Conservation (phyloP, 1,284 basidiomycete genomes). For the Cerioporus squamosus region DNA sequence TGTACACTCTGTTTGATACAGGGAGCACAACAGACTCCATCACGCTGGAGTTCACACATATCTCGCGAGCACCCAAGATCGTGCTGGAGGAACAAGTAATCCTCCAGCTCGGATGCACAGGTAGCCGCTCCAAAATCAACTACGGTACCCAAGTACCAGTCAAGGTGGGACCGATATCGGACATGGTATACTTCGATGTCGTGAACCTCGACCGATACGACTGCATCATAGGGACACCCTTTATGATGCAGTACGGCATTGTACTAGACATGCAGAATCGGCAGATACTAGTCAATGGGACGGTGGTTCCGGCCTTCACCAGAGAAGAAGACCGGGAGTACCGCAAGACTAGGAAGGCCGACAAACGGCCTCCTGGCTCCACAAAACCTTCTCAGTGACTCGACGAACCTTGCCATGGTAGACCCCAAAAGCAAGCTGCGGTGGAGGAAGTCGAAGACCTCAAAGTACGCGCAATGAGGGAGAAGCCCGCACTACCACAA, state of each 20-base stretch:
- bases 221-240: constrained; percentile 34
- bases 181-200: constrained; percentile 30
- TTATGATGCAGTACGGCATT: constrained; percentile 29
- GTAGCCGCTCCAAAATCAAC: constrained; percentile 29
- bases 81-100: constrained; percentile 26
- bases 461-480: too few relatives aligned
- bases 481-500: too few relatives aligned
- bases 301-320: too few relatives aligned
- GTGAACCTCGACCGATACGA: constrained; percentile 38
- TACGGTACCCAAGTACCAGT: constrained; percentile 16
- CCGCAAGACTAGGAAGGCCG: too few relatives aligned
- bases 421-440: too few relatives aligned
- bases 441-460: too few relatives aligned
- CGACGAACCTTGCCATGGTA: too few relatives aligned
- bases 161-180: neutral
- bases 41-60: constrained; percentile 24
- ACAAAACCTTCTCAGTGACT: too few relatives aligned
- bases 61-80: constrained; percentile 8
- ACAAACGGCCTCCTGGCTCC: too few relatives aligned
- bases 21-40: constrained; percentile 30
- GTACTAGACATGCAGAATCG: constrained; percentile 29
- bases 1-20: constrained; percentile 27
- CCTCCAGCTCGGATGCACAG: constrained; percentile 30
- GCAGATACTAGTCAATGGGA: constrained; percentile 1
- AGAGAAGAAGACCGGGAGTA: too few relatives aligned